phyloP scores from a whole-genome alignment of 2,329 filamentous ascomycete species.

The Zasmidium citrigriseum region DNA sequence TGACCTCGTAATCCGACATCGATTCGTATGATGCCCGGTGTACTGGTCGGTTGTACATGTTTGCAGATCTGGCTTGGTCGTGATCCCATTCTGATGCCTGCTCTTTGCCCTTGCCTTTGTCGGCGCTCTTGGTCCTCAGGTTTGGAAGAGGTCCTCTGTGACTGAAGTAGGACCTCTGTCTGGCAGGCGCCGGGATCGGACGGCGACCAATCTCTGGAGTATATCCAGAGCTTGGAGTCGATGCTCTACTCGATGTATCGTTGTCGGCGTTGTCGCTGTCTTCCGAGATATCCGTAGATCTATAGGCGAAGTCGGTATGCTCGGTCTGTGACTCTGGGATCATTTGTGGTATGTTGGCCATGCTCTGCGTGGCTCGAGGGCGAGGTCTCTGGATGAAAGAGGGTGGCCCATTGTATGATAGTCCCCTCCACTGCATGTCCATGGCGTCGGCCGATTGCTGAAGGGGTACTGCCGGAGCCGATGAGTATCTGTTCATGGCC shows the following conservation, averaged over 20 bases:
- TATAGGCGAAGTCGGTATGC: neutral
- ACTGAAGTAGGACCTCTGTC: slow-evolving; percentile 1
- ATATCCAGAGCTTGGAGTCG: neutral
- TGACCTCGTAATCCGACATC: neutral
- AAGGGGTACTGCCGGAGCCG: neutral
- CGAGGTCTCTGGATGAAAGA: neutral
- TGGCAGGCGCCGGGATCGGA: neutral
- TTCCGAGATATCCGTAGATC: neutral
- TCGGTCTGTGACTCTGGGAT: neutral
- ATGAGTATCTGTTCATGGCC: neutral
- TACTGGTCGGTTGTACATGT: neutral
- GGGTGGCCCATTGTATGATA: neutral
- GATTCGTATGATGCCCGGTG: neutral
- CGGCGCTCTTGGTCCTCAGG: neutral
- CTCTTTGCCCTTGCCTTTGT: slow-evolving; percentile 6
- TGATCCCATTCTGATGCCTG: neutral
- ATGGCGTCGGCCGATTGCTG: neutral
- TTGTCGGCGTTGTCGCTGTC: neutral
- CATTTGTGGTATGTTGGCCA: neutral
- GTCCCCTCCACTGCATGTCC: neutral
- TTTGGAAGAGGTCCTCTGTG: slow-evolving; percentile 4
- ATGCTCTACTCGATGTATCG: neutral
- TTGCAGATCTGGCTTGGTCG: neutral
- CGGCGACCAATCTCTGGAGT: neutral
- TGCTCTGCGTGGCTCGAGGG: neutral